Evolutionary conservation across 345 rosid genomes (phyloP), one percentile per base, ranked within the genome.

Genomic region (Heritiera littoralis): DNA sequence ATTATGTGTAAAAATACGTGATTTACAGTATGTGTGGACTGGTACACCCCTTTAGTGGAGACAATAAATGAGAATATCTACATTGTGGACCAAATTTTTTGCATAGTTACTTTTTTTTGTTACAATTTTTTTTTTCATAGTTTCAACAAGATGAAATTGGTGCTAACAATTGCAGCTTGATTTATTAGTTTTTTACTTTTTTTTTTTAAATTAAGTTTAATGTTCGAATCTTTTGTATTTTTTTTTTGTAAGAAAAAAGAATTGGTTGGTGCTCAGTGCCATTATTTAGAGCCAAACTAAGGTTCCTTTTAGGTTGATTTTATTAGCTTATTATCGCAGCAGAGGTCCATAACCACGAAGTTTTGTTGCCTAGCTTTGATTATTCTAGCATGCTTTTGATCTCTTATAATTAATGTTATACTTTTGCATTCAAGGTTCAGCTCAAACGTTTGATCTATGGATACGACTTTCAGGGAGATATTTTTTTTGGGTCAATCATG

Each of bases 31-130:
- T n/a, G n/a, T n/a, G n/a, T n/a, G n/a, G n/a, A n/a, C n/a, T n/a
- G n/a, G n/a, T n/a, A n/a, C n/a, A n/a, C 11, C 74, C 58, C 41
- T 30, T 63, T 5, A 5, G 40, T 32, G 66, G 66, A 30, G 41
- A 63, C 66, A 63, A 71, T 49, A 15, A 71, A 49, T 71, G 43
- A 71, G 59, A 13, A 70, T 30, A 43, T 71, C 8, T 63, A 63
- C 18, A 30, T 32, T 64, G 43, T 13, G 32, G 67, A 64, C n/a
- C 67, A 9, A 1, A 32, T 43, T 64, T 64, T 64, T 64, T 64
- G 43, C 43, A 13, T 32, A 30, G 66, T 61, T 11, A 23, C 28
- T 23, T 23, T 23, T 23, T 23, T 23, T 23, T 23, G 28, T 23
- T 23, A 23, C 28, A 23, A 23, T 23, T 23, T 23, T 23, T 23